phyloP scores from a whole-genome alignment of 768 basidiomycete genomes.

The Cyclocybe aegerita region DNA sequence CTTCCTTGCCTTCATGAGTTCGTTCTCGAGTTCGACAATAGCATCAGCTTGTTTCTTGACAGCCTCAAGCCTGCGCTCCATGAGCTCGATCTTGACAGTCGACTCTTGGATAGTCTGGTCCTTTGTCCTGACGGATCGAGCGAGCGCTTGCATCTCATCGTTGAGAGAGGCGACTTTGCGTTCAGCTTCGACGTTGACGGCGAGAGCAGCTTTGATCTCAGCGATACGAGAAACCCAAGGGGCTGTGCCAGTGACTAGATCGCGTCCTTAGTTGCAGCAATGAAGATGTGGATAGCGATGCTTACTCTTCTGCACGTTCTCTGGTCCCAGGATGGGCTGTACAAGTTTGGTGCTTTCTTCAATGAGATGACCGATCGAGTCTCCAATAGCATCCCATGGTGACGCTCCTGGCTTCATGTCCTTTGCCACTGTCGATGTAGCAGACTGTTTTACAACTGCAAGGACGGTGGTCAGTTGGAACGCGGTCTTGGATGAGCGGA shows the following conservation, averaged over 20 bases:
- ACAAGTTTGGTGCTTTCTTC: conserved; percentile 71
- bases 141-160: conserved; percentile 87
- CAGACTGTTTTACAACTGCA: conserved; percentile 70
- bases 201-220: conserved; percentile 79
- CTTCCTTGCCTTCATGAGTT: conserved; percentile 78
- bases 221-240: conserved; percentile 86
- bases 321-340: conserved; percentile 69
- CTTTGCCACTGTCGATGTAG: conserved; percentile 67
- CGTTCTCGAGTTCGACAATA: conserved; percentile 77
- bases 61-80: conserved; percentile 91
- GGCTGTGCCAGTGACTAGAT: conserved; percentile 64
- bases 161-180: conserved; percentile 81
- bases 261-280: neutral
- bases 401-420: conserved; percentile 62
- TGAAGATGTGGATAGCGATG: conserved; percentile 5
- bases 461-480: conserved; percentile 77
- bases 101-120: conserved; percentile 91
- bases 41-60: conserved; percentile 89
- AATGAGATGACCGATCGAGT: conserved; percentile 66
- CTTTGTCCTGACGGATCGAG: conserved; percentile 80
- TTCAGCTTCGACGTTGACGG: conserved; percentile 91
- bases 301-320: conserved; percentile 80
- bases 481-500: conserved; percentile 71
- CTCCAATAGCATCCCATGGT: conserved; percentile 77
- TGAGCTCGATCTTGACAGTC: conserved; percentile 88